Evolutionary conservation across 768 basidiomycete genomes (phyloP), one percentile per base, ranked within the genome.

Genomic region (Macrolepiota dolichaula): DNA sequence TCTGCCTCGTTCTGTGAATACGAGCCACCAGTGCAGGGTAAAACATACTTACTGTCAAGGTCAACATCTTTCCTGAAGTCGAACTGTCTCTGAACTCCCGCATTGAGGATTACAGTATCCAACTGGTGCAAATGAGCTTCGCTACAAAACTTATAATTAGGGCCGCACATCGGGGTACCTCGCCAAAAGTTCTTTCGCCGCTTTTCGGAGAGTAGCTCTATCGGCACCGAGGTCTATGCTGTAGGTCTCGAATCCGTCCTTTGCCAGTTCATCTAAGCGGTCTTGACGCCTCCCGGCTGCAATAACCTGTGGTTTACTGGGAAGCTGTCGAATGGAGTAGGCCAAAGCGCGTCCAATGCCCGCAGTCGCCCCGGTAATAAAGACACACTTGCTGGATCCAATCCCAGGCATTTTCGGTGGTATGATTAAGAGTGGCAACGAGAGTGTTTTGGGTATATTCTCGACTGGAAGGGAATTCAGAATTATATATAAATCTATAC

Each of bases 271-370:
- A n/a, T 81, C 77, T 19, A 86, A 75, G 35, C 85, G 73, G 12
- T 82, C 81, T 61, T 80, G 72, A 11, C 83, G 80, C 37, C 83
- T 75, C 10, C 84, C 84, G 13, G 76, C 70, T 15, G 75, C 81
- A 46, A 86, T 78, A 37, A 85, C 82, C 4, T 71, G 74, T 1
- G 83, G 83, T 36, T 74, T 70, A 42, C 76, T 78, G 0, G 82
- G 80, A 0, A 85, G 73, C 24, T 68, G 69, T 29, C 80, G 74
- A 51, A 85, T 73, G n/a, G 76, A 74, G 10, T 81, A 73, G 4
- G 84, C 84, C 4, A 87, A 77, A 29, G 79, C 78, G 3, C 83
- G 80, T 11, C 86, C 85, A 46, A 86, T 81, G 35, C 85, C 85
- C 32, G 82, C 72, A 1, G 85, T 85, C 1, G 83, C 84, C 19